Evolutionary conservation across 352 stramenopile species (phyloP).

Genomic region (Pythium oligandrum): DNA sequence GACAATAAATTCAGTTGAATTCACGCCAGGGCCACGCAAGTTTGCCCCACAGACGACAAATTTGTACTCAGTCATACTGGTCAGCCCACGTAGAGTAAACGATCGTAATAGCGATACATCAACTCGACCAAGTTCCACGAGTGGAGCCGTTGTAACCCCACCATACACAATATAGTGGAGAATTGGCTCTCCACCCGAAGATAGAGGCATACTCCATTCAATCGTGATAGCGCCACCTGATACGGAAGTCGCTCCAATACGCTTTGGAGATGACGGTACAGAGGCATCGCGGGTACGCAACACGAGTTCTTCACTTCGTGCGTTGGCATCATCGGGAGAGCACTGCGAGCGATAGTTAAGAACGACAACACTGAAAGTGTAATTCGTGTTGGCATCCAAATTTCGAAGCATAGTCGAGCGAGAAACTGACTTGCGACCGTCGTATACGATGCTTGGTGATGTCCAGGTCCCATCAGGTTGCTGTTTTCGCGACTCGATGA

Average conservation of each 20-base stretch:
- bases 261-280: slow-evolving; percentile 37
- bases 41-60: slow-evolving; percentile 39
- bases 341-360: slow-evolving; percentile 50
- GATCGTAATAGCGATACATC: slow-evolving; percentile 4
- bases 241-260: slow-evolving; percentile 15
- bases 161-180: slow-evolving; percentile 32
- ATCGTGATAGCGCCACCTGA: slow-evolving; percentile 40
- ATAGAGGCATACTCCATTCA: slow-evolving; percentile 38
- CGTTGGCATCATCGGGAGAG: slow-evolving; percentile 18
- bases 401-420: slow-evolving; percentile 22
- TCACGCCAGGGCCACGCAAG: slow-evolving; percentile 24
- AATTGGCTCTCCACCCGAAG: slow-evolving; percentile 24
- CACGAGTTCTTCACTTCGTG: slow-evolving; percentile 25
- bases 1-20: slow-evolving; percentile 25
- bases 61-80: slow-evolving; percentile 21
- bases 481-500: slow-evolving; percentile 20
- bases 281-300: slow-evolving; percentile 30
- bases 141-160: slow-evolving; percentile 1
- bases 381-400: slow-evolving; percentile 33
- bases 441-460: slow-evolving; percentile 25
- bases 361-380: slow-evolving; percentile 37
- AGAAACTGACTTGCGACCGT: slow-evolving; percentile 20
- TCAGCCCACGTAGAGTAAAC: slow-evolving; percentile 25
- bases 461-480: slow-evolving; percentile 32
- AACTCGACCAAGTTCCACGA: slow-evolving; percentile 9